phyloP scores from a whole-genome alignment of 2,329 filamentous ascomycete species.

The Penicillium polonicum region DNA sequence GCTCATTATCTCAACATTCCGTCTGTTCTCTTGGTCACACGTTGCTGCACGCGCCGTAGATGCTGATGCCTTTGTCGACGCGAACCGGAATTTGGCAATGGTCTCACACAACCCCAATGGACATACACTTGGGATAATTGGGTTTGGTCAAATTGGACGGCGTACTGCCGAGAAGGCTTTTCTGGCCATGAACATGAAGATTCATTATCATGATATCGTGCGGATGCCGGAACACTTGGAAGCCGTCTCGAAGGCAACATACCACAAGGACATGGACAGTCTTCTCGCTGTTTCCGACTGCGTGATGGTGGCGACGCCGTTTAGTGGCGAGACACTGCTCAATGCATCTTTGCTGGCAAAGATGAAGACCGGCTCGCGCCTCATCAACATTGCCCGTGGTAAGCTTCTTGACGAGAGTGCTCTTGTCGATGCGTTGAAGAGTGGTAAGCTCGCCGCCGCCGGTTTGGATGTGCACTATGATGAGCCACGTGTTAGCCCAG shows the following conservation, averaged over 20 bases:
- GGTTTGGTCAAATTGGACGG: conserved; percentile 66
- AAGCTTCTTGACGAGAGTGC: conserved; percentile 52
- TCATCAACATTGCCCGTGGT: conserved; percentile 56
- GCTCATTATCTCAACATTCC: conserved; percentile 68
- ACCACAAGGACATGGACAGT: conserved; percentile 44
- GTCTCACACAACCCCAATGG: conserved; percentile 63
- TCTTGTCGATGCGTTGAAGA: conserved; percentile 48
- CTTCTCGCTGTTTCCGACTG: conserved; percentile 48
- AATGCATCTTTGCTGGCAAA: conserved; percentile 42
- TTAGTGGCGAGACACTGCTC: conserved; percentile 43
- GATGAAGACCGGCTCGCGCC: conserved; percentile 50
- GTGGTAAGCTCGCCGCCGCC: conserved; percentile 47
- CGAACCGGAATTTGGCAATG: conserved; percentile 60
- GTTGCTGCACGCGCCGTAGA: conserved; percentile 53
- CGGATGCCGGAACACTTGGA: conserved; percentile 42
- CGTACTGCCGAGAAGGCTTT: conserved; percentile 60
- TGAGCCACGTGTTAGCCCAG: conserved; percentile 52
- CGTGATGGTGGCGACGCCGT: conserved; percentile 50
- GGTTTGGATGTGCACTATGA: conserved; percentile 57
- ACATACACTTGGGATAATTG: conserved; percentile 64
- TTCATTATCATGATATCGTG: conserved; percentile 56
- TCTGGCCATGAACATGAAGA: conserved; percentile 64
- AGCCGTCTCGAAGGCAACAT: conserved; percentile 40
- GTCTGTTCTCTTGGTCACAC: conserved; percentile 65
- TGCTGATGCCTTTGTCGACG: conserved; percentile 52